A percentile compares a stretch with the other conserved stretches of the same genome.
Evolutionary conservation across 768 basidiomycete genomes (phyloP).

Genomic region (Kwoniella shandongensis): DNA sequence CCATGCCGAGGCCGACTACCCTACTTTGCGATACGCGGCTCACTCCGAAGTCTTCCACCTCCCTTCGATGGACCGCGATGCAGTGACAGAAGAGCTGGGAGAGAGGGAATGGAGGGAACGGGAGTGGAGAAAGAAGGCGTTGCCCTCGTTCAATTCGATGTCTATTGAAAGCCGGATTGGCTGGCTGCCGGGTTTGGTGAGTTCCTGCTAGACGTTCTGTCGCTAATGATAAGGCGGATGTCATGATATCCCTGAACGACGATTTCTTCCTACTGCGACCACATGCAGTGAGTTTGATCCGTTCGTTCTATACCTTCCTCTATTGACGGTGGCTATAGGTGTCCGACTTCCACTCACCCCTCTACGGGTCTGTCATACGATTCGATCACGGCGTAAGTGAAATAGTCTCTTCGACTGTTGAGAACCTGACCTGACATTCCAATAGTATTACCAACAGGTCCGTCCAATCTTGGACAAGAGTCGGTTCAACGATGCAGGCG

Average conservation of each 20-base stretch:
- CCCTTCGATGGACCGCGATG: constrained; percentile 35
- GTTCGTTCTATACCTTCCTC: background rate
- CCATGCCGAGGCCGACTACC: constrained; percentile 27
- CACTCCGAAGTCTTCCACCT: constrained; percentile 51
- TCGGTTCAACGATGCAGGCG: constrained; percentile 45
- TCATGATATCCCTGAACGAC: constrained; percentile 44
- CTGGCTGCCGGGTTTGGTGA: constrained; percentile 45
- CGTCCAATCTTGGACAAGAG: constrained; percentile 42
- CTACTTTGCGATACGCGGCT: constrained; percentile 39
- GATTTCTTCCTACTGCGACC: constrained; percentile 47
- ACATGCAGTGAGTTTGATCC: constrained; percentile 33
- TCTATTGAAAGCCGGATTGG: constrained; percentile 48
- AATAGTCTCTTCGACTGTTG: too few relatives aligned
- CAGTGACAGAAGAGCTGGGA: constrained; percentile 29
- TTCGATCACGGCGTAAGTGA: constrained; percentile 44
- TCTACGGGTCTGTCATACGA: constrained; percentile 48
- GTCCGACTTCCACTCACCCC: constrained; percentile 43
- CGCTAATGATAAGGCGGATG: constrained; percentile 23
- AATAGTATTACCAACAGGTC: constrained; percentile 40
- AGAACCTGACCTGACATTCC: background rate
- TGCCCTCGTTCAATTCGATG: constrained; percentile 51
- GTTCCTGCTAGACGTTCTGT: background rate
- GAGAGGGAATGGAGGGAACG: constrained; percentile 40
- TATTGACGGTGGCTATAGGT: too few relatives aligned
- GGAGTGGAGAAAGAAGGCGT: constrained; percentile 37